Conservation (phyloP, 1,139 yeast genomes). For the Pichia inconspicua region DNA sequence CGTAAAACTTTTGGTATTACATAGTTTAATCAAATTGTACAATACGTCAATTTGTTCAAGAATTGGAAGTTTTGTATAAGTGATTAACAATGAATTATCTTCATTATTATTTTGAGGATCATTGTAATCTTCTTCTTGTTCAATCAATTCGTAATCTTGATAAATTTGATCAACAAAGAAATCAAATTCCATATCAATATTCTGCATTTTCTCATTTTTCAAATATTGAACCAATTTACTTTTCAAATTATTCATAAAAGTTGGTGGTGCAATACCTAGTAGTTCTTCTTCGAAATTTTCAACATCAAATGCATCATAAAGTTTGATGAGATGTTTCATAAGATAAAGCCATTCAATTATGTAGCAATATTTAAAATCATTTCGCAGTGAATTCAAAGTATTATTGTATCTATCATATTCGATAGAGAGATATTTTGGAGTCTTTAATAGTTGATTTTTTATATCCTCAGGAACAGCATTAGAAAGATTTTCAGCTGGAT, state of each 20-base stretch:
- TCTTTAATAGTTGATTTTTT: slow-evolving; percentile 20
- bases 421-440: slow-evolving; percentile 24
- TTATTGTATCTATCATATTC: slow-evolving; percentile 23
- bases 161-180: slow-evolving; percentile 20
- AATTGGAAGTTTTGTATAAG: slow-evolving; percentile 29
- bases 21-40: slow-evolving; percentile 33
- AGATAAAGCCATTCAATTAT: slow-evolving; percentile 46
- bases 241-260: slow-evolving; percentile 38
- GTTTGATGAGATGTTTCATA: slow-evolving; percentile 37
- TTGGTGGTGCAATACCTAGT: slow-evolving; percentile 34
- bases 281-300: slow-evolving; percentile 51
- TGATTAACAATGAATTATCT: slow-evolving; percentile 24
- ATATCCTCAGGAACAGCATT: slow-evolving; percentile 24
- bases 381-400: slow-evolving; percentile 19
- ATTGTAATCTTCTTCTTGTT: slow-evolving; percentile 6
- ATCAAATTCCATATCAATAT: slow-evolving; percentile 23
- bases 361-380: slow-evolving; percentile 32
- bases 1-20: slow-evolving; percentile 29
- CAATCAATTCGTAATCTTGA: slow-evolving; percentile 10
- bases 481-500: slow-evolving; percentile 26
- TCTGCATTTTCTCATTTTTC: slow-evolving; percentile 22
- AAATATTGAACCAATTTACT: slow-evolving; percentile 33
- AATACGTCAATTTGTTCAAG: slow-evolving; percentile 38
- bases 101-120: slow-evolving; percentile 10
- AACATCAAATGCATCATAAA: slow-evolving; percentile 44